Percentiles rank a stretch among this genome's conserved stretches.
Conservation (phyloP, 345 rosid species). For the Brassica carinata region DNA sequence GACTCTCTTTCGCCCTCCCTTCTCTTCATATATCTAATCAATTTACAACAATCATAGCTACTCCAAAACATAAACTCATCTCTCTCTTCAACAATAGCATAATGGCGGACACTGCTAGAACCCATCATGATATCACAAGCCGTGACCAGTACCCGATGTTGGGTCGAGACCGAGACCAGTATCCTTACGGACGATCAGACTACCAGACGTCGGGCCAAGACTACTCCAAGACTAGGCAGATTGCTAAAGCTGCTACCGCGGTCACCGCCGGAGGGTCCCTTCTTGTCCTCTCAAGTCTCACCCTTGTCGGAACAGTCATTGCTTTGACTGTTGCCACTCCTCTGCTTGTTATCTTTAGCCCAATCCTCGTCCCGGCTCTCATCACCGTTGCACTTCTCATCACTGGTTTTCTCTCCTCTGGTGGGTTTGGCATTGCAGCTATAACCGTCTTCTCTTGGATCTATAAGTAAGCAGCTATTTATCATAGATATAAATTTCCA, state of each 20-base stretch:
- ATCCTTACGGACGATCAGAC: conserved; percentile 44
- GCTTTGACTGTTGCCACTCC: conserved; percentile 80
- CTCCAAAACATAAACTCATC: conserved; percentile 20
- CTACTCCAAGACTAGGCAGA: conserved; percentile 54
- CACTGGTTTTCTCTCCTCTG: conserved; percentile 74
- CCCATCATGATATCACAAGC: conserved; percentile 31
- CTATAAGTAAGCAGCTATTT: conserved; percentile 47
- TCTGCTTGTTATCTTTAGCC: conserved; percentile 82
- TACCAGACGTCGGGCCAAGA: conserved; percentile 24
- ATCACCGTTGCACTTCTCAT: conserved; percentile 51
- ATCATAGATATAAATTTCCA: not conserved
- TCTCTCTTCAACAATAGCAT: not conserved
- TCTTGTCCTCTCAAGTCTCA: conserved; percentile 70
- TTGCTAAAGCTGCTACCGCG: conserved; percentile 80
- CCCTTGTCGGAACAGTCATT: conserved; percentile 72
- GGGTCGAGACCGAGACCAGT: conserved; percentile 39
- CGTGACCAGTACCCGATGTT: conserved; percentile 13
- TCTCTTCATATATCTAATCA: conserved; percentile 26
- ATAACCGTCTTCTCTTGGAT: conserved; percentile 81
- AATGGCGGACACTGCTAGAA: conserved; percentile 41
- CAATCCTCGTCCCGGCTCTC: conserved; percentile 79
- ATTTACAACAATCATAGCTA: not conserved
- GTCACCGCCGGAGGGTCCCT: conserved; percentile 83
- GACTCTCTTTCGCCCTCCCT: not conserved
- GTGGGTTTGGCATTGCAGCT: conserved; percentile 82